Evolutionary conservation across 192 early-diverging fungal species (phyloP), one percentile per base, ranked within the genome.

Genomic region (Coemansia sp.): DNA sequence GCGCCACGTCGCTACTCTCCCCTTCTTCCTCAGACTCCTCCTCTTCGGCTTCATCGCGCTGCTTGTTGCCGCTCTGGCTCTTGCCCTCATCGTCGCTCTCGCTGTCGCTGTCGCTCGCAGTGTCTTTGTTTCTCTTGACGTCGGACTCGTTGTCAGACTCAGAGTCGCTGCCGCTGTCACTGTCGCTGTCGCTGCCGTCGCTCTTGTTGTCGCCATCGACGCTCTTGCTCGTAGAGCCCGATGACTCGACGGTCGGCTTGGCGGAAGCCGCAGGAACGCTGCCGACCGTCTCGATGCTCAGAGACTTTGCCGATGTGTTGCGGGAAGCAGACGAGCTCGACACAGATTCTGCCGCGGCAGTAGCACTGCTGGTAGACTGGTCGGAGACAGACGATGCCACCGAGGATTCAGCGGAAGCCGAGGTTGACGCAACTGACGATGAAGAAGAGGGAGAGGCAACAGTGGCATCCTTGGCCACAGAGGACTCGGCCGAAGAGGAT

Each of bases 271-370:
- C 39, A 14, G 39, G 39, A 6, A 16, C 39, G 13, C 13, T 10
- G 5, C 66, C 66, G 34, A 78, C 54, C 11, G 65, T 68, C 63
- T 78, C 75, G 28, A 78, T 78, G 60, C 59, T 69, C 55, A 78
- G 50, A 6, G 75, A 62, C 59, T 67, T 67, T 25, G 62, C 36
- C 18, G 62, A 50, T 1, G 65, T 55, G 45, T 64, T 67, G 25
- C 28, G 56, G 13, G n/a, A 30, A 28, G 35, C 28, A 27, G 22
- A 32, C 10, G 53, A 36, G 30, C 42, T 48, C 14, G 65, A 54
- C 19, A 20, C 19, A 7, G 49, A 5, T 34, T 18, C 45, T 24
- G 30, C 60, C n/a, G 48, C 4, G 4, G 32, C 32, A 34, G 32
- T n/a, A n/a, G n/a, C 32, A 9, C 32, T 34, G 9, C 32, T 50